phyloP scores from a whole-genome alignment of 139 green algal genomes.

The Astrephomene gubernaculifera region DNA sequence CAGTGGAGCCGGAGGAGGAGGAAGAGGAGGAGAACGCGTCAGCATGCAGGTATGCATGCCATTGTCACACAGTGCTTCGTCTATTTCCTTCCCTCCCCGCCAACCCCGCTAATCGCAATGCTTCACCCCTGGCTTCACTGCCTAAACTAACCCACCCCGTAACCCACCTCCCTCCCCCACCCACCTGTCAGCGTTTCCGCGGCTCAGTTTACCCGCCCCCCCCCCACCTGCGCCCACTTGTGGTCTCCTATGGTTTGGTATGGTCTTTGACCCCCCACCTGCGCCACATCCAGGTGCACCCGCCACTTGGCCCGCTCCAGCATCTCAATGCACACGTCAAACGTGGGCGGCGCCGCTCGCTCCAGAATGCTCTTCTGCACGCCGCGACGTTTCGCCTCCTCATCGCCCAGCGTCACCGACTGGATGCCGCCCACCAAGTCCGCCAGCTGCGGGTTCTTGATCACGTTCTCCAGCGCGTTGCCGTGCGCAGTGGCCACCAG shows the following conservation, averaged over 20 bases:
- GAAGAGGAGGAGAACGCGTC: too few relatives aligned
- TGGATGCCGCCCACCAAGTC: conserved; percentile 74
- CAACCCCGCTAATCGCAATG: too few relatives aligned
- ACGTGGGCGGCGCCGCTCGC: conserved; percentile 90
- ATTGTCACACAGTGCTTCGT: too few relatives aligned
- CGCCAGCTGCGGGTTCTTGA: conserved; percentile 94
- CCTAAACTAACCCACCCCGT: too few relatives aligned
- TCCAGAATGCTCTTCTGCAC: conserved; percentile 98
- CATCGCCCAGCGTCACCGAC: conserved; percentile 83
- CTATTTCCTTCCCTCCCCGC: too few relatives aligned
- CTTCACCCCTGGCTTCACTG: too few relatives aligned
- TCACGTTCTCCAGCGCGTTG: conserved; percentile 96
- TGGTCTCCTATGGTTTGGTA: too few relatives aligned
- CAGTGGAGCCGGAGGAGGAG: background rate
- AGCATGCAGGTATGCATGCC: too few relatives aligned
- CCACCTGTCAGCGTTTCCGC: too few relatives aligned
- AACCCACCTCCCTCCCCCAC: too few relatives aligned
- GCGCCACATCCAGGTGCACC: conserved; percentile 71
- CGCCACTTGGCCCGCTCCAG: conserved; percentile 78
- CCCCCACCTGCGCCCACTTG: too few relatives aligned
- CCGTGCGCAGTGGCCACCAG: conserved; percentile 97
- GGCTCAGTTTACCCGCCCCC: too few relatives aligned
- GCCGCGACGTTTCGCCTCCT: conserved; percentile 87
- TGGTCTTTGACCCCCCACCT: conserved; percentile 39
- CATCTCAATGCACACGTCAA: conserved; percentile 98